These are phyloP conservation scores for Perilla frutescens DNA, from an alignment of 257 asterid genomes.

Conservation along the genomic window DNA sequence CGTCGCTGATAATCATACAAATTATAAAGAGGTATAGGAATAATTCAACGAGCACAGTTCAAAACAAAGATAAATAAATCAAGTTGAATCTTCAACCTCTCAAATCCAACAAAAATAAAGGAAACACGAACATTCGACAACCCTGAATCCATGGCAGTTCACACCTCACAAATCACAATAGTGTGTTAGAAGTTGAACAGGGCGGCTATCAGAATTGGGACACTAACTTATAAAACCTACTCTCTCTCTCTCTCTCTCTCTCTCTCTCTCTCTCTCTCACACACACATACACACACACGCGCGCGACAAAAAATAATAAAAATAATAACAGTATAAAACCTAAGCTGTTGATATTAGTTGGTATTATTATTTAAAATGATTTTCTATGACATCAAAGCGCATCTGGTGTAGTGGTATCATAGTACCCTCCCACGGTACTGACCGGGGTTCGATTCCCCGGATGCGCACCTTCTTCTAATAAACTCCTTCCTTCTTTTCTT, in stretches of 20 bases:
- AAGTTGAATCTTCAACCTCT: not conserved
- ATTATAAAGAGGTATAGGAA: not conserved
- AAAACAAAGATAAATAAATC: not conserved
- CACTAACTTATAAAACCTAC: not conserved
- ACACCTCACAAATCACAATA: not conserved
- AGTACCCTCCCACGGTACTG: conserved; percentile 99
- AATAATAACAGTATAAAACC: no score
- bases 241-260: no score
- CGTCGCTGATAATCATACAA: not conserved
- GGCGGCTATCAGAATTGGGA: not conserved
- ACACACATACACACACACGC: no score
- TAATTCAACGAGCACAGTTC: not conserved
- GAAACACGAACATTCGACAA: not conserved
- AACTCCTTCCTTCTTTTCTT: no score
- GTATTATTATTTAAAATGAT: no score
- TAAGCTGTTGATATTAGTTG: no score
- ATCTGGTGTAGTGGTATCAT: conserved; percentile 99
- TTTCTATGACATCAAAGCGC: no score
- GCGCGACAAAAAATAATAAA: no score
- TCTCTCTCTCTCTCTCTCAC: no score
- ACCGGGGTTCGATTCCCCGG: conserved; percentile 99
- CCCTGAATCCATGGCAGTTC: not conserved
- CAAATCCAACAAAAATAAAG: not conserved
- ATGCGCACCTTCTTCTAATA: no score
- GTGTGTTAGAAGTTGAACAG: not conserved